phyloP scores from a whole-genome alignment of 176 grass and related monocot genomes.

The Avena atlantica region DNA sequence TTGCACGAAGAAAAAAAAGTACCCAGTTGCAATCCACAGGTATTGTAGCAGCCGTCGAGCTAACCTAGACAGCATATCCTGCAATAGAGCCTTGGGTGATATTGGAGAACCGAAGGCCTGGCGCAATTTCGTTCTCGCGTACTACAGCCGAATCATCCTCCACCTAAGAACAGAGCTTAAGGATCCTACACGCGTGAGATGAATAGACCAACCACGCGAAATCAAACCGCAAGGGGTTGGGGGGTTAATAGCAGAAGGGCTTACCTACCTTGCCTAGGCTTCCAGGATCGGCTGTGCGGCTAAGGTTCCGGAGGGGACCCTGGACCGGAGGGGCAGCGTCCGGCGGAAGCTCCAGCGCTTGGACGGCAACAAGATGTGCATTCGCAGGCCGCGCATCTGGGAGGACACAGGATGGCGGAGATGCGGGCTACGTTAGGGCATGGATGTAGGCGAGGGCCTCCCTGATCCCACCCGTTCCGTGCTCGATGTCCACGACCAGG shows the following conservation, averaged over 20 bases:
- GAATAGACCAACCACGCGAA: background rate
- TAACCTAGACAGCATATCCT: too few species aligned
- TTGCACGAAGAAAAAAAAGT: too few species aligned
- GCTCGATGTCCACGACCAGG: too few species aligned
- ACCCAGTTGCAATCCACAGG: too few species aligned
- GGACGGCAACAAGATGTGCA: too few species aligned
- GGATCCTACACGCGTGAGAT: background rate
- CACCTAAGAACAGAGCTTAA: background rate
- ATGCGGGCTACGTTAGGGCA: too few species aligned
- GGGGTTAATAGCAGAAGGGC: background rate
- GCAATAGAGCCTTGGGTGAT: too few species aligned
- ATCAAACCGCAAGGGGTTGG: background rate
- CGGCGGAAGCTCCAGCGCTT: background rate
- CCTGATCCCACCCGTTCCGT: too few species aligned
- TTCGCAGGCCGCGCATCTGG: too few species aligned
- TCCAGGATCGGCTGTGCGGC: background rate
- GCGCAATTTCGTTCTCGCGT: background rate
- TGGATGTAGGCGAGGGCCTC: too few species aligned
- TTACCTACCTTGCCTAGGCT: background rate
- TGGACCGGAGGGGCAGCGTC: slow-evolving; percentile 17
- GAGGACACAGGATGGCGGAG: too few species aligned
- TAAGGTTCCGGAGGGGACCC: background rate
- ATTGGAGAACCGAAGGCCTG: background rate
- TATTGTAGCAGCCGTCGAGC: too few species aligned
- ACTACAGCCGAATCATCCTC: background rate